These are phyloP conservation scores for Rhynchosporium secalis DNA, from an alignment of 2,329 filamentous ascomycete species.

Conservation along the genomic window DNA sequence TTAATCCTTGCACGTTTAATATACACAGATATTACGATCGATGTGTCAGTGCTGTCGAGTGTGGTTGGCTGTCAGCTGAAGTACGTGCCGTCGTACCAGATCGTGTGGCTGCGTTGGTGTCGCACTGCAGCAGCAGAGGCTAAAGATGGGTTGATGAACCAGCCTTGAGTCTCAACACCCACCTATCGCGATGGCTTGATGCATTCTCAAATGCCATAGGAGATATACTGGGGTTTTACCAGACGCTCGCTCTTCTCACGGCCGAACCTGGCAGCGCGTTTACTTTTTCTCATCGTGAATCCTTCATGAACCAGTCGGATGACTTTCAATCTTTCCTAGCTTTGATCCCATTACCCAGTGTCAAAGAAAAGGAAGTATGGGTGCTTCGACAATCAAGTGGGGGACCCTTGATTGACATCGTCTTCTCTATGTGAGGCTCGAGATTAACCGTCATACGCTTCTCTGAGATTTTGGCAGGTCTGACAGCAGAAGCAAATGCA, in stretches of 20 bases:
- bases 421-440: constrained; percentile 5
- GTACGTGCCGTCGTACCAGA: neutral
- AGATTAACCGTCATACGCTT: neutral
- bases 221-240: neutral
- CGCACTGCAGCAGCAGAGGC: neutral
- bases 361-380: constrained; percentile 8
- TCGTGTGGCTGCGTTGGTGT: neutral
- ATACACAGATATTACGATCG: neutral
- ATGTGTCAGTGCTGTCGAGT: neutral
- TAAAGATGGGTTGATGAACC: neutral
- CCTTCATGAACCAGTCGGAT: neutral
- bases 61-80: neutral
- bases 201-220: neutral
- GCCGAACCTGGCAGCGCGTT: neutral
- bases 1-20: neutral
- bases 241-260: neutral
- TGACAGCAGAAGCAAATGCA: constrained; percentile 11
- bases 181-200: neutral
- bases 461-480: neutral
- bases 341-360: neutral
- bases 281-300: neutral
- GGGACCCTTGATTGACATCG: neutral
- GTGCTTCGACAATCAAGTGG: neutral
- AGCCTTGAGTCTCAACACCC: neutral
- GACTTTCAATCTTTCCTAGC: neutral